Evolutionary conservation across 2,329 filamentous ascomycete species (phyloP).

Genomic region (Leptographium lundbergii): DNA sequence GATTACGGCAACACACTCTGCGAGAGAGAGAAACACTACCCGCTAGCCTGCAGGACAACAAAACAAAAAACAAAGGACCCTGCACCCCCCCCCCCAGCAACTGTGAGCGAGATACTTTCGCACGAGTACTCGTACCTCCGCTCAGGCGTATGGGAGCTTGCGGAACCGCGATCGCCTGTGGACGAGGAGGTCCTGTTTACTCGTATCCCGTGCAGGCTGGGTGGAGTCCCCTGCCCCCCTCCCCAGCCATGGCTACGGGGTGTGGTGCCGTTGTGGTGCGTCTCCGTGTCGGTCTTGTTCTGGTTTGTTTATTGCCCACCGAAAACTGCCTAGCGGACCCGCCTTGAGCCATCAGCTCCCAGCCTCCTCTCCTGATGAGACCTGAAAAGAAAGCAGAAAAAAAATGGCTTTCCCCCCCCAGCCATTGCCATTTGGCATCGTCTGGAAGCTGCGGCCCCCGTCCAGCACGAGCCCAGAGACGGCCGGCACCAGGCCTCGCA

Average conservation of each 20-base stretch:
- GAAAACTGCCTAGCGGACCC: not conserved
- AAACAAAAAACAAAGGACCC: constrained; percentile 4
- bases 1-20: too few relatives aligned
- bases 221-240: not conserved
- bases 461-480: too few relatives aligned
- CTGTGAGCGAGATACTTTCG: not conserved
- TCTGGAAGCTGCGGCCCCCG: not conserved
- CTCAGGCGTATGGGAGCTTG: not conserved
- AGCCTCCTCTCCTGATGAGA: not conserved
- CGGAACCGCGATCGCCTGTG: not conserved
- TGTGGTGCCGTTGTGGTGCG: not conserved
- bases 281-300: not conserved
- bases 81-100: not conserved
- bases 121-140: not conserved
- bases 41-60: not conserved
- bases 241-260: not conserved
- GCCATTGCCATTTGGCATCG: not conserved
- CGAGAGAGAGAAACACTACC: not conserved
- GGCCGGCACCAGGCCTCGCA: not conserved
- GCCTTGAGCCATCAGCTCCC: not conserved
- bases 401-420: not conserved
- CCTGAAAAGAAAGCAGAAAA: not conserved
- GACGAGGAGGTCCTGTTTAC: not conserved
- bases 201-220: not conserved
- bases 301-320: not conserved